phyloP scores from a whole-genome alignment of 768 basidiomycete species.

The Rhodosporidiobolus odoratus region DNA sequence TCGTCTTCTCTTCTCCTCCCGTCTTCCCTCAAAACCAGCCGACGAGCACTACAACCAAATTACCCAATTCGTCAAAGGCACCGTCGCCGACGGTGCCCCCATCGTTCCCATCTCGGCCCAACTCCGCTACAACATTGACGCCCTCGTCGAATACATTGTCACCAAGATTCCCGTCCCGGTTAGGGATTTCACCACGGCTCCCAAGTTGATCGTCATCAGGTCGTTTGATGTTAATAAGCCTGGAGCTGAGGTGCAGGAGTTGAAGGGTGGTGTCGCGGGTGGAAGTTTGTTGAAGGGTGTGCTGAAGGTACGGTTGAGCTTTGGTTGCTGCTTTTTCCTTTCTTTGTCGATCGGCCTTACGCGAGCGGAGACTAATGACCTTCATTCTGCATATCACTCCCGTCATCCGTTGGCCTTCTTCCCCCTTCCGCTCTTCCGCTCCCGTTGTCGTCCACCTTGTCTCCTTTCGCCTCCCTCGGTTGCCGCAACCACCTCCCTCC shows the following conservation, averaged over 20 bases:
- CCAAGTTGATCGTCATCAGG: slow-evolving; percentile 94
- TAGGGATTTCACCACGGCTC: slow-evolving; percentile 85
- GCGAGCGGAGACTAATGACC: too few species aligned
- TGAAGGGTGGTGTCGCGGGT: slow-evolving; percentile 97
- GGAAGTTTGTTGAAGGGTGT: slow-evolving; percentile 92
- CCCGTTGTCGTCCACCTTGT: background rate
- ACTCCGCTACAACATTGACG: slow-evolving; percentile 97
- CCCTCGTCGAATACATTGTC: slow-evolving; percentile 97
- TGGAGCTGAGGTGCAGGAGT: slow-evolving; percentile 89
- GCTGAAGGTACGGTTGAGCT: slow-evolving; percentile 59
- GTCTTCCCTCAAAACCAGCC: too few species aligned
- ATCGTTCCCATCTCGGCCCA: slow-evolving; percentile 99
- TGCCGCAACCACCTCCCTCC: background rate
- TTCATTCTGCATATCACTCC: background rate
- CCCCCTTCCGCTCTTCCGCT: background rate
- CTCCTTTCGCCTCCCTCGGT: background rate
- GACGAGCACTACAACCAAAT: slow-evolving; percentile 96
- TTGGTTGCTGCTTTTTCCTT: background rate
- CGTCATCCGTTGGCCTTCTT: background rate
- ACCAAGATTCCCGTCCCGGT: slow-evolving; percentile 90
- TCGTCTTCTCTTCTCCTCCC: too few species aligned
- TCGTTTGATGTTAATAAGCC: slow-evolving; percentile 99
- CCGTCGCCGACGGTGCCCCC: slow-evolving; percentile 92
- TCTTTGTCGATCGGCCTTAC: too few species aligned
- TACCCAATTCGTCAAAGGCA: slow-evolving; percentile 90